A percentile compares a stretch with the other conserved stretches of the same genome.
phyloP scores from a whole-genome alignment of 2,329 filamentous ascomycete species.

The Sporothrix humicola region DNA sequence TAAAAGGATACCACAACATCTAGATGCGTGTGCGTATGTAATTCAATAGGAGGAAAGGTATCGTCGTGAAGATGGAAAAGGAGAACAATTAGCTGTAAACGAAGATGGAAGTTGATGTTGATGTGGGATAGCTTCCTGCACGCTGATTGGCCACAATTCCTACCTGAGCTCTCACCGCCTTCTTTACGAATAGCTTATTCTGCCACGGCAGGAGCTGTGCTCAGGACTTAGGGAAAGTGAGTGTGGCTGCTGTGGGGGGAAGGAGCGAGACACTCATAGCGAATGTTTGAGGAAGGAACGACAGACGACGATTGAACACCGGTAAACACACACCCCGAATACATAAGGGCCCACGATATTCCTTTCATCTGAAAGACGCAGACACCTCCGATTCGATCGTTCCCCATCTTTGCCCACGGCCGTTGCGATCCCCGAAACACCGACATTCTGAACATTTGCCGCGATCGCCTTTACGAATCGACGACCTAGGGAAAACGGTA shows the following conservation, averaged over 20 bases:
- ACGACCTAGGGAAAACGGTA: background rate
- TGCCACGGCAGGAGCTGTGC: slow-evolving; percentile 28
- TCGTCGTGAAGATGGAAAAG: no score
- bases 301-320: background rate
- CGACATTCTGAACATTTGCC: background rate
- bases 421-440: background rate
- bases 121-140: background rate
- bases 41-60: no score
- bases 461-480: background rate
- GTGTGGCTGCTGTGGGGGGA: background rate
- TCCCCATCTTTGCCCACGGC: background rate
- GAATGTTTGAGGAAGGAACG: slow-evolving; percentile 7
- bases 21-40: background rate
- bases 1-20: background rate
- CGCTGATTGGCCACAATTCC: slow-evolving; percentile 22
- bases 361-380: background rate
- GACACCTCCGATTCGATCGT: no score
- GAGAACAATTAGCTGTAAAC: background rate
- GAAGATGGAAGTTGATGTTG: background rate
- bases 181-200: slow-evolving; percentile 29
- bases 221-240: slow-evolving; percentile 1
- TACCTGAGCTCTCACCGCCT: slow-evolving; percentile 35
- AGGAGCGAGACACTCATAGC: background rate
- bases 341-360: background rate
- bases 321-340: background rate